These are phyloP conservation scores for Saksenaea vasiformis DNA, from an alignment of 371 early-diverging fungal species.

Conservation along the genomic window DNA sequence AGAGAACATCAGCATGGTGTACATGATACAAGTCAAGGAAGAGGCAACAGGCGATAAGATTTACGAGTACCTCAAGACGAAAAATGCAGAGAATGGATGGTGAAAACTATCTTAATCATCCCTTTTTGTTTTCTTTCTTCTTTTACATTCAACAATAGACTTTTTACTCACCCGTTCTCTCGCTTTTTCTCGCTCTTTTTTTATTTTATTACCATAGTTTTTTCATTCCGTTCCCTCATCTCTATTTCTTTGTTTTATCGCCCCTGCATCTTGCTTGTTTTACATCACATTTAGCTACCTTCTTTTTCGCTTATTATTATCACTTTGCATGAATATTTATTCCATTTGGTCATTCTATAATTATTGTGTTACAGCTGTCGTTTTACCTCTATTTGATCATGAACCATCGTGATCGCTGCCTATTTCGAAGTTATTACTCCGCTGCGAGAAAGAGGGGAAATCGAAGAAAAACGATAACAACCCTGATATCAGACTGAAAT, in stretches of 20 bases:
- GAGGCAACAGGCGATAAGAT: conserved; percentile 42
- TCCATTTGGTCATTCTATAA: no score
- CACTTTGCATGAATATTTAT: no score
- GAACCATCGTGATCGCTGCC: no score
- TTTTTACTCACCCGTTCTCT: not conserved
- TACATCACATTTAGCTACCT: not conserved
- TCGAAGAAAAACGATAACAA: no score
- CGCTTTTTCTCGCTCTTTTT: not conserved
- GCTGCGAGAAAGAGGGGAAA: no score
- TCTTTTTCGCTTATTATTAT: no score
- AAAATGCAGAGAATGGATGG: conserved; percentile 46
- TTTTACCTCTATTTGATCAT: no score
- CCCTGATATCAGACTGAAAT: no score
- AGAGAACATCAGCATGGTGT: conserved; percentile 38
- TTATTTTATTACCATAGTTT: not conserved
- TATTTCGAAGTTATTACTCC: no score
- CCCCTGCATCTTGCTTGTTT: not conserved
- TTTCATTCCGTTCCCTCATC: conserved; percentile 1
- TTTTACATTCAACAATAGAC: not conserved
- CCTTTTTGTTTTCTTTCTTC: not conserved
- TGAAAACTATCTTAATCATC: conserved; percentile 2
- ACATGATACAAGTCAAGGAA: conserved; percentile 49
- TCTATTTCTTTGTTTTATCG: not conserved
- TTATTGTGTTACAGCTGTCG: no score
- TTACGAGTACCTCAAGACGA: conserved; percentile 38